Evolutionary conservation across 768 basidiomycete species (phyloP), one percentile per base, ranked within the genome.

Genomic region (Hydnum rufescens): DNA sequence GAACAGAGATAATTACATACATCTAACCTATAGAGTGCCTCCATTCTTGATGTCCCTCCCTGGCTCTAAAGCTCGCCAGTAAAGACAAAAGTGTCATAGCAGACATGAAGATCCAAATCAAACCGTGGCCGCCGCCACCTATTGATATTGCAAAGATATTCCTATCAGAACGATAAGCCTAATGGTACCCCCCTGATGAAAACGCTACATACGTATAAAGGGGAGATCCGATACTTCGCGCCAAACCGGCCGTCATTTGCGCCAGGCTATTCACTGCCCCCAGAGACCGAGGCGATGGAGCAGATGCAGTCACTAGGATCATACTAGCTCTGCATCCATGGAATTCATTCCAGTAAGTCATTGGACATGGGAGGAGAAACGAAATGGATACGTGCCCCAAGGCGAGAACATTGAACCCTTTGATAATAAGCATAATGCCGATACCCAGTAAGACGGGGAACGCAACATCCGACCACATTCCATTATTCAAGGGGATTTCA

Each of bases 191-290:
- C 8, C 8, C 8, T 19, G 34, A 8, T 19, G 19, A 19, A 39
- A 19, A 8, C 19, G 36, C 1, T 22, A 47, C 44, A 8, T 26
- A 47, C 44, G 44, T 13, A 28, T 47, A 47, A 16, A 47, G 13
- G 8, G 44, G 44, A 4, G 55, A 54, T 31, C 55, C 55, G 29
- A 51, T n/a, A 4, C 54, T 43, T n/a, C 55, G 6, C 53, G 48
- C 48, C 8, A 42, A 25, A 54, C 55, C 55, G 4, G 55, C 54
- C 19, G 48, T 31, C 55, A 56, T 56, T 32, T 56, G 55, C 8
- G 55, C 55, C 3, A 56, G 53, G 8, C 55, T 51, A 34, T 56
- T 56, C 23, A 56, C 55, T n/a, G 53, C 48, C 3, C 55, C 55
- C 3, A 56, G 32, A 42, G 30, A 57, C 2, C 34, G 55, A 6